Percentiles rank a stretch among this genome's conserved stretches.
These are phyloP conservation scores for Cyberlindnera euphorbiae DNA, from an alignment of 805 yeast species.

Conservation along the genomic window DNA sequence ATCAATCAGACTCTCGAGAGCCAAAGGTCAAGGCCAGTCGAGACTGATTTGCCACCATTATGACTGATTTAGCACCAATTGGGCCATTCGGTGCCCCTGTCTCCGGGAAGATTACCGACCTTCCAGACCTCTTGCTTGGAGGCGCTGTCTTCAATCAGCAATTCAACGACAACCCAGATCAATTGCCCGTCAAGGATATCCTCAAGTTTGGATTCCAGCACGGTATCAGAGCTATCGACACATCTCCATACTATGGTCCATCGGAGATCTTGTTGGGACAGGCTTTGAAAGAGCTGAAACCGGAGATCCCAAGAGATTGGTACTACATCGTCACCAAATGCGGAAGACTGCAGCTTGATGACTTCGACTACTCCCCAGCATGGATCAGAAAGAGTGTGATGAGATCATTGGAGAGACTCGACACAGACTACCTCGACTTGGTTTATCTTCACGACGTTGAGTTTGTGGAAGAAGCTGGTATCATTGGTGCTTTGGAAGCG, in stretches of 20 bases:
- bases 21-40: too few species aligned
- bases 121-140: slow-evolving; percentile 68
- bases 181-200: slow-evolving; percentile 53
- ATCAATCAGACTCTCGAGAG: too few species aligned
- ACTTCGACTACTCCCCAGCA: slow-evolving; percentile 67
- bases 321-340: slow-evolving; percentile 81
- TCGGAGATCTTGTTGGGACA: slow-evolving; percentile 72
- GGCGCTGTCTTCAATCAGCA: slow-evolving; percentile 86
- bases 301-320: slow-evolving; percentile 47
- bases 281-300: slow-evolving; percentile 42
- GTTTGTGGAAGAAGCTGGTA: slow-evolving; percentile 54
- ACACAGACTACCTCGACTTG: slow-evolving; percentile 67
- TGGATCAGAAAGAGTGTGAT: slow-evolving; percentile 57
- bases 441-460: slow-evolving; percentile 90
- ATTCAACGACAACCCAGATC: slow-evolving; percentile 65
- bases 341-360: slow-evolving; percentile 65
- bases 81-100: slow-evolving; percentile 16
- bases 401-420: slow-evolving; percentile 63
- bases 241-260: slow-evolving; percentile 92
- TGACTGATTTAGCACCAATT: slow-evolving; percentile 16
- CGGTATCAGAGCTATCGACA: slow-evolving; percentile 79
- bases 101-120: slow-evolving; percentile 25
- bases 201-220: slow-evolving; percentile 52
- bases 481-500: slow-evolving; percentile 58
- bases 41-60: too few species aligned